A percentile compares a stretch with the other conserved stretches of the same genome.
phyloP scores from a whole-genome alignment of 768 basidiomycete species.

The Boletus pseudopeckii region DNA sequence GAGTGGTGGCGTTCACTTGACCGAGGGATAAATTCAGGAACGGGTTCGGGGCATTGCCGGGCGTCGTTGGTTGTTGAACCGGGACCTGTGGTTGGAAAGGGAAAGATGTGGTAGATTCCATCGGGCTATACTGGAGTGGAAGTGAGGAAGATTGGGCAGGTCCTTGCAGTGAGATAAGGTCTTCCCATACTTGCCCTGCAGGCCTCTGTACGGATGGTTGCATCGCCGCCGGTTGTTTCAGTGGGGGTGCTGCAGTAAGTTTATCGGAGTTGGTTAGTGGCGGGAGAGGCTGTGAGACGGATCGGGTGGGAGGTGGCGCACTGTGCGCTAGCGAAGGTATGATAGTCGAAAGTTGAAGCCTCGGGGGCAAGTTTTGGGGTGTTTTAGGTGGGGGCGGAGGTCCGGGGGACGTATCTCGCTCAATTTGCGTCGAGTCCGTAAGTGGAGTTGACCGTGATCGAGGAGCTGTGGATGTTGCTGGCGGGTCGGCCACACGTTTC shows the following conservation, averaged over 20 bases:
- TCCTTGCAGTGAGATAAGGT: slow-evolving; percentile 48
- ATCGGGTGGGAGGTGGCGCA: slow-evolving; percentile 23
- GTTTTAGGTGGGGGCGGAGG: slow-evolving; percentile 29
- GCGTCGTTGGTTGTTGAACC: background rate
- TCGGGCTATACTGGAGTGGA: slow-evolving; percentile 40
- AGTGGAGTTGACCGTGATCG: slow-evolving; percentile 16
- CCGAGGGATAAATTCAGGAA: slow-evolving; percentile 19
- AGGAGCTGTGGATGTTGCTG: slow-evolving; percentile 32
- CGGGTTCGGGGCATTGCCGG: slow-evolving; percentile 10
- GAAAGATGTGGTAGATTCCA: background rate
- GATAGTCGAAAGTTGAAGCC: slow-evolving; percentile 13
- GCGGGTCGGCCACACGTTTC: slow-evolving; percentile 41
- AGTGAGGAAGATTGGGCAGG: slow-evolving; percentile 40
- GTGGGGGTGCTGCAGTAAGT: slow-evolving; percentile 2
- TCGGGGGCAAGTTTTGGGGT: slow-evolving; percentile 24
- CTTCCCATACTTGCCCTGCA: slow-evolving; percentile 52
- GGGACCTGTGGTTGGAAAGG: slow-evolving; percentile 15
- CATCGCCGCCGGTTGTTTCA: background rate
- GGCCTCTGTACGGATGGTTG: slow-evolving; percentile 19
- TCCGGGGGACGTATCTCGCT: slow-evolving; percentile 20
- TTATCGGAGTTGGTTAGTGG: slow-evolving; percentile 12
- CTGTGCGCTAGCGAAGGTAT: slow-evolving; percentile 12
- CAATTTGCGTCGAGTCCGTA: slow-evolving; percentile 6
- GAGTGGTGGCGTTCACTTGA: background rate
- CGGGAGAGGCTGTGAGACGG: slow-evolving; percentile 37